phyloP scores from a whole-genome alignment of 1,284 basidiomycete genomes.

The Pseudozyma pruni region DNA sequence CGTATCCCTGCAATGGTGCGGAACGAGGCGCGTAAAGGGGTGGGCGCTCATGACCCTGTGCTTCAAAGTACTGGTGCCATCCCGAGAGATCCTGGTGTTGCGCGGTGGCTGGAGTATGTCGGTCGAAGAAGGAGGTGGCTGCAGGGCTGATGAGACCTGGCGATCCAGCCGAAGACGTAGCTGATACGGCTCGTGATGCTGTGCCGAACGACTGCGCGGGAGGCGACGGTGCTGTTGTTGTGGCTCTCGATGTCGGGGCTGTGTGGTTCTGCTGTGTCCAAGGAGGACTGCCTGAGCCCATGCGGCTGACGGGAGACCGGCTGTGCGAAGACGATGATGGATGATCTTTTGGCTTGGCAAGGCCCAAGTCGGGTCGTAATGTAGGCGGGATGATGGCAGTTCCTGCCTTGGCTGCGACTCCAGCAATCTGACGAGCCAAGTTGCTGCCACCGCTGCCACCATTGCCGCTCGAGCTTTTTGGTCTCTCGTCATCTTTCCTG shows the following conservation, averaged over 20 bases:
- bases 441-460: constrained; percentile 24
- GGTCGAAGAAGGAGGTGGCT: constrained; percentile 15
- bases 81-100: constrained; percentile 27
- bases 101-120: constrained; percentile 6
- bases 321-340: constrained; percentile 9
- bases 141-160: neutral
- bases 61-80: constrained; percentile 41
- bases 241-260: constrained; percentile 14
- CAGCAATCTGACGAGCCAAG: constrained; percentile 51
- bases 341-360: constrained; percentile 12
- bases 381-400: constrained; percentile 58
- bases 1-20: constrained; percentile 40
- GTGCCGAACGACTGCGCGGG: constrained; percentile 4
- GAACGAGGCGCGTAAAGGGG: constrained; percentile 44
- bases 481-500: constrained; percentile 20
- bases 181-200: constrained; percentile 5
- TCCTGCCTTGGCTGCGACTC: constrained; percentile 56
- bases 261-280: too few relatives aligned
- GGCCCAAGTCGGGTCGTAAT: constrained; percentile 35
- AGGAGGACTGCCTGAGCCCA: constrained; percentile 39
- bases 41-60: constrained; percentile 37
- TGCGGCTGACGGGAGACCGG: constrained; percentile 31
- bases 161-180: constrained; percentile 7
- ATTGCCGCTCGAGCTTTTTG: constrained; percentile 14
- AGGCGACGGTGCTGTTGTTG: constrained; percentile 17